These are phyloP conservation scores for Plasmodium knowlesi DNA, from an alignment of 169 alveolate species.

Conservation along the genomic window DNA sequence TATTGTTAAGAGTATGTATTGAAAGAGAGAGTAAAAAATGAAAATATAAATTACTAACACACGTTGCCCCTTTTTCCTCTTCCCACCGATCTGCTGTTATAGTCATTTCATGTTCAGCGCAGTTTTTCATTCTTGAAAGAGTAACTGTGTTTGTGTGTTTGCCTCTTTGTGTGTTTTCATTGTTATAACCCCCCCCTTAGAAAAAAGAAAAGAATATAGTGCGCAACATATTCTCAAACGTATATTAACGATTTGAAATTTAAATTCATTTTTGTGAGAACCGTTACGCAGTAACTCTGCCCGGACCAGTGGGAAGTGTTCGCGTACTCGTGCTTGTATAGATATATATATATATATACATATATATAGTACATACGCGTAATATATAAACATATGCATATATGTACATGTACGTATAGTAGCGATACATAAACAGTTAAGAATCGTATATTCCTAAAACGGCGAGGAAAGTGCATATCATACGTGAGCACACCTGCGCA, in stretches of 20 bases:
- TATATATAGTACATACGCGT: not conserved
- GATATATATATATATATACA: not conserved
- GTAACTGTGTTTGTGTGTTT: not conserved
- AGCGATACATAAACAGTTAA: not conserved
- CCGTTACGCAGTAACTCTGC: not conserved
- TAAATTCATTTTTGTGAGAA: not conserved
- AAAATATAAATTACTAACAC: not conserved
- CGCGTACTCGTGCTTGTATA: constrained; percentile 3
- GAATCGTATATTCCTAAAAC: not conserved
- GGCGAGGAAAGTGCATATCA: not conserved
- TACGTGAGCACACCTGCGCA: not conserved
- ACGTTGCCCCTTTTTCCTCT: not conserved
- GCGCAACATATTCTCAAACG: not conserved
- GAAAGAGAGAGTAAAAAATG: not conserved
- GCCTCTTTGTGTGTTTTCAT: not conserved
- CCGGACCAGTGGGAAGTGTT: not conserved
- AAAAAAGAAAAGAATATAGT: not conserved
- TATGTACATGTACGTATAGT: no score
- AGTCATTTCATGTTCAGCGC: not conserved
- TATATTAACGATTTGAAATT: not conserved
- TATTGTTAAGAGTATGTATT: not conserved
- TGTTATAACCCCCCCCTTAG: not conserved
- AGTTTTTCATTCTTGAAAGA: not conserved
- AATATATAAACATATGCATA: not conserved
- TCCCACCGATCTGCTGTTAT: not conserved